Evolutionary conservation across 1,284 basidiomycete species (phyloP).

Genomic region (Cerioporus squamosus): DNA sequence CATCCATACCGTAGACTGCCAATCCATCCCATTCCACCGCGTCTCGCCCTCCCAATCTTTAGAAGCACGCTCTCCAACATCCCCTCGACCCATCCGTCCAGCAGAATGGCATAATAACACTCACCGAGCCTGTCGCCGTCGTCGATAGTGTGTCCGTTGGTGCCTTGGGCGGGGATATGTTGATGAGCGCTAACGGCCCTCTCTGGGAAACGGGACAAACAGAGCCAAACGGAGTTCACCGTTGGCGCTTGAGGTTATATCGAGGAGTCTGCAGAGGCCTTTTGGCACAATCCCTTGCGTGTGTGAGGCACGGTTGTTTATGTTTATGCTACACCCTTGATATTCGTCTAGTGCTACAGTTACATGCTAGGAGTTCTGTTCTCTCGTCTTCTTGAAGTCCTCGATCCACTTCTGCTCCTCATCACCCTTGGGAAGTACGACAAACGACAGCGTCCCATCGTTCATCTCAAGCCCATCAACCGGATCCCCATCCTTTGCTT

Average conservation of each 20-base stretch:
- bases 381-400: slow-evolving; percentile 77
- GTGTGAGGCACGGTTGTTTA: no score
- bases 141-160: slow-evolving; percentile 30
- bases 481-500: slow-evolving; percentile 60
- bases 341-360: not conserved
- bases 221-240: slow-evolving; percentile 3
- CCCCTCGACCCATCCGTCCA: slow-evolving; percentile 9
- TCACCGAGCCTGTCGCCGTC: slow-evolving; percentile 51
- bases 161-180: slow-evolving; percentile 17
- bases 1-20: slow-evolving; percentile 41
- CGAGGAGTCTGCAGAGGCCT: no score
- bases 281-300: no score
- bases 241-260: not conserved
- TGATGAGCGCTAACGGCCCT: slow-evolving; percentile 17
- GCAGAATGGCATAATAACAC: slow-evolving; percentile 36
- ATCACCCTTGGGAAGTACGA: slow-evolving; percentile 84
- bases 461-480: slow-evolving; percentile 85
- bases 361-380: not conserved
- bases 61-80: slow-evolving; percentile 13
- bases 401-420: slow-evolving; percentile 87
- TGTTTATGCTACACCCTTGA: not conserved
- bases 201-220: slow-evolving; percentile 16
- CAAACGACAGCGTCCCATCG: slow-evolving; percentile 87
- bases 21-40: slow-evolving; percentile 52
- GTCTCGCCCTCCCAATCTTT: slow-evolving; percentile 26